Evolutionary conservation across 345 rosid species (phyloP), one percentile per base, ranked within the genome.

Genomic region (Euphorbia pulcherrima): DNA sequence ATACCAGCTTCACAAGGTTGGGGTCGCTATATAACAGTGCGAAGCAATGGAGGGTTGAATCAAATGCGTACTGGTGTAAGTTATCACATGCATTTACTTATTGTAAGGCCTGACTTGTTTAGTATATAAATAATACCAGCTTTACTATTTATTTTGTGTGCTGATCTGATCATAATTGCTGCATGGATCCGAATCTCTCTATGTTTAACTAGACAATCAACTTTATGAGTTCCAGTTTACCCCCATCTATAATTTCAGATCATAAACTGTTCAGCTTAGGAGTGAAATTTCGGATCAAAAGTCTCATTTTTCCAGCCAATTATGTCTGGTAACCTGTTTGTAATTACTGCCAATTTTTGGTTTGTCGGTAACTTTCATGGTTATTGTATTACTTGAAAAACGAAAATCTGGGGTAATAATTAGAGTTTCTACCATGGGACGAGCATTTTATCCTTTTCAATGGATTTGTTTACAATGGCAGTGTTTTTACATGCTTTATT

Each of bases 51-150:
- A 58, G 99, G 99, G 33, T 70, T 94, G 60, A 94, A 94, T 78
- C 99, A 94, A 77, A 94, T 94, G 99, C 96, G 97, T 48, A 86
- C 92, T 39, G 99, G 97, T 78, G 99, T 91, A 87, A 82, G 99
- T 78, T 23, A n/a, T 27, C 50, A 40, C 21, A 55, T 14, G 6
- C 35, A 26, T 66, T n/a, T 72, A 33, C 6, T 41, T 58, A 21
- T 23, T 23, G 29, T 28, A n/a, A 54, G 33, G 37, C 18, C 28
- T 70, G 13, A 39, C 37, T 27, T 52, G 6, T 52, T 27, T 41
- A 11, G 35, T 13, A 27, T 35, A 41, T 26, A 37, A 23, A 26
- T 44, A 6, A 24, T 29, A 4, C 35, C 39, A 27, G 28, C 39
- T 27, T 44, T 44, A 44, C 50, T 10, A 6, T 6, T 27, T 14